Evolutionary conservation across 2,329 filamentous ascomycete genomes (phyloP).

Genomic region (Apiospora kogelbergensis): DNA sequence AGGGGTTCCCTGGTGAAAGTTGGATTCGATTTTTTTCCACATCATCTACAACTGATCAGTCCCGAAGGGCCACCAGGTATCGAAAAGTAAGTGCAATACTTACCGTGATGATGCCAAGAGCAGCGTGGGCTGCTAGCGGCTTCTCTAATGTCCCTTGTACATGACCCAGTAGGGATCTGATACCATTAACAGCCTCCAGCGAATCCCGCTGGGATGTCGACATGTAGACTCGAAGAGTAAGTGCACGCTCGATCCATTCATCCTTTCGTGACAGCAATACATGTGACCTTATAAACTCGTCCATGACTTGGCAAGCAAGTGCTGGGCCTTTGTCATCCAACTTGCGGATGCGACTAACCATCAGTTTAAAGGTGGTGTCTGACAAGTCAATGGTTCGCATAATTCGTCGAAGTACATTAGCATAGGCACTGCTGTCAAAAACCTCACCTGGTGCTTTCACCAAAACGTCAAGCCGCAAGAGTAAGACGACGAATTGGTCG

Average conservation of each 20-base stretch:
- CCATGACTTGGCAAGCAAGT: conserved; percentile 53
- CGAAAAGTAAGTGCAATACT: conserved; percentile 22
- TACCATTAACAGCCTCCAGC: conserved; percentile 27
- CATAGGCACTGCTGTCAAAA: conserved; percentile 50
- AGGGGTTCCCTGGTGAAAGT: conserved; percentile 52
- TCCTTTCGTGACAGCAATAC: conserved; percentile 47
- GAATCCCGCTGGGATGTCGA: conserved; percentile 48
- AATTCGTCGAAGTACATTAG: conserved; percentile 59
- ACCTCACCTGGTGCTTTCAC: conserved; percentile 44
- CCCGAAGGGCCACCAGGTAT: neutral
- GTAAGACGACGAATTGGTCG: conserved; percentile 62
- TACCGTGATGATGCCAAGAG: conserved; percentile 68
- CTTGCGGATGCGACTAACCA: conserved; percentile 68
- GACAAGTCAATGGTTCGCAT: conserved; percentile 59
- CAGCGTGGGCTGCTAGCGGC: conserved; percentile 57
- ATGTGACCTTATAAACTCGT: conserved; percentile 61
- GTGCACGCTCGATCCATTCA: conserved; percentile 67
- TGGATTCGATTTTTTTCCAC: conserved; percentile 74
- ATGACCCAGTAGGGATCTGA: conserved; percentile 24
- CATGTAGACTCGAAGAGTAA: conserved; percentile 70
- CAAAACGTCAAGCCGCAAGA: conserved; percentile 69
- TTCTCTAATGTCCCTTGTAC: conserved; percentile 45
- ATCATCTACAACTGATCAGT: conserved; percentile 55
- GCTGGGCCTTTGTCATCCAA: conserved; percentile 55
- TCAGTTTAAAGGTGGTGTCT: conserved; percentile 61